Evolutionary conservation across 192 early-diverging fungal species (phyloP), one percentile per base, ranked within the genome.

Genomic region (Podila epicladia): DNA sequence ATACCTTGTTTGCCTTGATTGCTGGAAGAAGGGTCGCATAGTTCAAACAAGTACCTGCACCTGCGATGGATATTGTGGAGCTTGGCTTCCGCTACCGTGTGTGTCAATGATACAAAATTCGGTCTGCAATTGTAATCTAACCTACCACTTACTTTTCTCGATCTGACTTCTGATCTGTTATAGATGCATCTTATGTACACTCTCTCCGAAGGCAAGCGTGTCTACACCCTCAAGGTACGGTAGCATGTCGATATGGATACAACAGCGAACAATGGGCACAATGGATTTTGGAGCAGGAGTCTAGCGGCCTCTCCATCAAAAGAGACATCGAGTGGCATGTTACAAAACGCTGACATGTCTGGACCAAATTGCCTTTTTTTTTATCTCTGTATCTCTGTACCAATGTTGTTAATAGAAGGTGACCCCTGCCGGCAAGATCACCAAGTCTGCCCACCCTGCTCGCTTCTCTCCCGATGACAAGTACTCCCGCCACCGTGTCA

Each of bases 401-500:
- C 60, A 41, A 59, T 49, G 15, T 28, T 51, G 1, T 41, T 19
- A 65, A 71, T 85, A 97, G 96, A 99, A 97, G 89, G 75, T 91
- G 32, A 92, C 92, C 58, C 83, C 89, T 9, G 83, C 79, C 45
- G 97, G 97, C 57, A 83, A 88, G 65, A 87, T 93, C 74, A 99
- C 98, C 65, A 95, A 96, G 83, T 96, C 96, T n/a, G 98, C 98
- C 41, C 98, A 99, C 82, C 98, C 98, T 49, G 97, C 98, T 26
- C 95, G 97, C 61, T 99, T 99, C 89, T 99, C 98, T 32, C 98
- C 98, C 60, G 97, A 99, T 83, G 98, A 99, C 92, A 97, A 98
- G 88, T 99, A 91, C 89, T 98, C 96, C 62, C 94, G 96, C 74
- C 96, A 99, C 84, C 92, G 98, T 70, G 96, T 99, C 24, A 97